Base-by-base conservation (phyloP, 2,329 filamentous ascomycete species). In the Ceratocystis diversiconidia region DNA sequence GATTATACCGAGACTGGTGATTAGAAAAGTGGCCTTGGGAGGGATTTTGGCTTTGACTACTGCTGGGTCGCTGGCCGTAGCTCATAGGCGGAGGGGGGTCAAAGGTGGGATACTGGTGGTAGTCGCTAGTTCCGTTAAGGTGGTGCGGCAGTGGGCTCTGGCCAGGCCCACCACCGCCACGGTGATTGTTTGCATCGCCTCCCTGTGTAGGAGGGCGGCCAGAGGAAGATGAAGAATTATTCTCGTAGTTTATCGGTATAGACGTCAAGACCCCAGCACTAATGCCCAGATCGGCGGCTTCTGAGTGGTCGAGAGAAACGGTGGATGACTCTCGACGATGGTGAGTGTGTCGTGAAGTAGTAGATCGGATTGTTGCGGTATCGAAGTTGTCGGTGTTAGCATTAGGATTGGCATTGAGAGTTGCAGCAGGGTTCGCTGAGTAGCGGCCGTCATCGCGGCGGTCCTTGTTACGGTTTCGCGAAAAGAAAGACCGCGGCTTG, bases 61-160 rank as follows among this genome's bases (percentile, higher is more conserved):
- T 65, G 46, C 60, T 55, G 67, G 78, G 76, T 32, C 66, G 62
- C 19, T 67, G 62, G 28, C 66, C 66, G 46, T 67, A 67, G 68
- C 77, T 75, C 52, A 78, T 75, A 65, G 78, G 72, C 48, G 77
- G 73, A 62, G 80, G 75, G 36, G 83, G 78, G 70, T 87, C 85
- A 73, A 88, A 85, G 63, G 82, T 82, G 52, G 91, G 90, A 74
- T 96, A 96, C 72, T 96, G 92, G 76, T 96, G 90, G 73, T 86
- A 96, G 75, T 96, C 92, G 70, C 84, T 84, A 69, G 79, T 80
- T 76, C 90, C 92, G 74, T 90, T 92, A 64, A 95, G 77, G 72
- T 95, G 90, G 74, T 94, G 89, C 36, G 91, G 89, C 67, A 89
- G 80, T 66, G 88, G 88, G 65, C 94, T 88, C 73, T 85, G 85